Conservation (phyloP, 1,284 basidiomycete genomes). For the Naganishia albida region DNA sequence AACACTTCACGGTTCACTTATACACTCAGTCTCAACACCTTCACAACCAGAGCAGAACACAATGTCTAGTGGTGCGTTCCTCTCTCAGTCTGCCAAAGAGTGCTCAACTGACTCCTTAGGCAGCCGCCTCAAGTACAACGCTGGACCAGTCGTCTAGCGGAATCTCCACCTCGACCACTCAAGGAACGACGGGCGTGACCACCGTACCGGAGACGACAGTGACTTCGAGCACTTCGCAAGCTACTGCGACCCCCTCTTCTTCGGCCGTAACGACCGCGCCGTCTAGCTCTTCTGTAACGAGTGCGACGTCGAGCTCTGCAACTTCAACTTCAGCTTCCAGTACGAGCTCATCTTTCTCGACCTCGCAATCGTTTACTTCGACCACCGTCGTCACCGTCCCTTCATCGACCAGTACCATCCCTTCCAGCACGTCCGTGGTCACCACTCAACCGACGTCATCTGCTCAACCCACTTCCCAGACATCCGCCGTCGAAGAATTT, state of each 20-base stretch:
- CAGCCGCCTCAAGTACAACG: conserved; percentile 6
- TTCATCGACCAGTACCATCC: conserved; percentile 10
- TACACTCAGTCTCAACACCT: too few species aligned
- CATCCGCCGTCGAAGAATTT: neutral
- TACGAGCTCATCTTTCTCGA: neutral
- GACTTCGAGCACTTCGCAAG: neutral
- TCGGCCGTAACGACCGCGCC: neutral
- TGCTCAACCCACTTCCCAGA: neutral
- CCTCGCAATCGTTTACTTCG: conserved; percentile 10
- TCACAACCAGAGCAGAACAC: neutral
- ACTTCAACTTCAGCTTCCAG: neutral
- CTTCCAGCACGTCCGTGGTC: conserved; percentile 8
- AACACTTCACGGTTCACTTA: too few species aligned
- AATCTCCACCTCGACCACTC: conserved; percentile 12
- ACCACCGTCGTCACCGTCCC: conserved; percentile 10
- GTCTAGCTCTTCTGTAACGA: neutral
- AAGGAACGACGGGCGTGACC: conserved; percentile 10
- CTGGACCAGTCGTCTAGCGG: conserved; percentile 10
- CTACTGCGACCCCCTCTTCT: neutral
- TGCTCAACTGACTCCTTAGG: neutral
- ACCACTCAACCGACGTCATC: conserved; percentile 2
- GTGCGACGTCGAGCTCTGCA: neutral
- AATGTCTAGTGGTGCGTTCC: conserved; percentile 24
- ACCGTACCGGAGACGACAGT: conserved; percentile 14
- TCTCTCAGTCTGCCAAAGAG: neutral